Evolutionary conservation across 2,329 filamentous ascomycete genomes (phyloP).

Genomic region (Penicillium sp.): DNA sequence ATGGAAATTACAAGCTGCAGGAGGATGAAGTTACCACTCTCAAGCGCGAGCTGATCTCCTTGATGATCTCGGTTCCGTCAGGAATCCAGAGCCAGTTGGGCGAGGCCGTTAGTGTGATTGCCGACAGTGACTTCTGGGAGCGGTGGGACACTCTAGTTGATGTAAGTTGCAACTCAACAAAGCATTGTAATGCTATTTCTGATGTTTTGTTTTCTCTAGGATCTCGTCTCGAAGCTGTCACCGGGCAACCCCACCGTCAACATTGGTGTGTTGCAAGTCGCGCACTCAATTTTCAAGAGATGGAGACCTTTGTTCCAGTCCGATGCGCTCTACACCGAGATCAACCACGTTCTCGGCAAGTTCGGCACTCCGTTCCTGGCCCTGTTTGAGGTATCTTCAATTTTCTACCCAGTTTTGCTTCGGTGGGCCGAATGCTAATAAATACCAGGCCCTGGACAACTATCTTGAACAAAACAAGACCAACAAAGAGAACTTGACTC

Average conservation of each 20-base stretch:
- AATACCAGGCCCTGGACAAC: constrained; percentile 46
- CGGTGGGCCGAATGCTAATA: constrained; percentile 14
- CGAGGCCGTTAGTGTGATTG: constrained; percentile 94
- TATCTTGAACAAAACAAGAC: constrained; percentile 70
- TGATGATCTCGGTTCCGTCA: constrained; percentile 90
- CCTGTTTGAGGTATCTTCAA: constrained; percentile 65
- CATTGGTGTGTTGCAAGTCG: constrained; percentile 91
- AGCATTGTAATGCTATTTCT: neutral
- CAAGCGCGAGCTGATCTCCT: constrained; percentile 89
- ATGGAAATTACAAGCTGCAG: constrained; percentile 88
- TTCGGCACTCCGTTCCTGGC: constrained; percentile 83
- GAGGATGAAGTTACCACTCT: constrained; percentile 81
- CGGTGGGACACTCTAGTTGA: constrained; percentile 94
- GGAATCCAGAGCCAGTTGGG: constrained; percentile 91
- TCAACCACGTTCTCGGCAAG: constrained; percentile 87
- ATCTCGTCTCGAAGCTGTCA: constrained; percentile 85
- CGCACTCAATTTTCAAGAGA: constrained; percentile 94
- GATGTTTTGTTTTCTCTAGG: constrained; percentile 47
- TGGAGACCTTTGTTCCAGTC: constrained; percentile 94
- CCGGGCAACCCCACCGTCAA: constrained; percentile 79
- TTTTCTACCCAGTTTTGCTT: neutral
- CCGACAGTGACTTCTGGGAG: constrained; percentile 95
- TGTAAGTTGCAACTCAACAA: constrained; percentile 49
- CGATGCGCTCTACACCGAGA: constrained; percentile 88
- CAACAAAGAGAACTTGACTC: constrained; percentile 71